phyloP scores from a whole-genome alignment of 805 yeast species.

The Candida mattraensis region DNA sequence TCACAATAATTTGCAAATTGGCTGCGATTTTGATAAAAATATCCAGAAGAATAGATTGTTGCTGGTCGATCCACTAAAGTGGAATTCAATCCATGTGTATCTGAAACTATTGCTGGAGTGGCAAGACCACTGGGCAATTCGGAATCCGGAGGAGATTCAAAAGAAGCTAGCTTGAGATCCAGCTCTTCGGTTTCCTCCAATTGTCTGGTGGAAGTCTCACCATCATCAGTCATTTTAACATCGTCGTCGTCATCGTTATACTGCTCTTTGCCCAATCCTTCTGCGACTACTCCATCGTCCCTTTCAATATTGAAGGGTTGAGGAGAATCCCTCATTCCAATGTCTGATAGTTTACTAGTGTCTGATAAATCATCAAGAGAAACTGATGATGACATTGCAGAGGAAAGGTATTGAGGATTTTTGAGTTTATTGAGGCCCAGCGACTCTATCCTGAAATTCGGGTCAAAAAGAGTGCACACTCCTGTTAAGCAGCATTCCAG shows the following conservation, averaged over 20 bases:
- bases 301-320: slow-evolving; percentile 1
- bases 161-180: not conserved
- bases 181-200: too few species aligned
- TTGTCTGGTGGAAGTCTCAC: too few species aligned
- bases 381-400: slow-evolving; percentile 22
- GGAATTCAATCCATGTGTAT: slow-evolving; percentile 44
- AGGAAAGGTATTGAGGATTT: slow-evolving; percentile 1
- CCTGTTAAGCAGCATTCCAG: slow-evolving; percentile 54
- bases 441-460: slow-evolving; percentile 42
- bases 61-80: slow-evolving; percentile 34
- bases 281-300: slow-evolving; percentile 1
- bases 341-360: slow-evolving; percentile 1
- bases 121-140: slow-evolving; percentile 31
- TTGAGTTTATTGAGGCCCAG: slow-evolving; percentile 28
- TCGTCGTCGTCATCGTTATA: slow-evolving; percentile 6
- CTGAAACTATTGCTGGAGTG: slow-evolving; percentile 34
- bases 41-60: slow-evolving; percentile 30
- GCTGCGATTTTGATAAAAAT: slow-evolving; percentile 26
- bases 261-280: not conserved
- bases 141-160: slow-evolving; percentile 27
- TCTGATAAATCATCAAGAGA: slow-evolving; percentile 14
- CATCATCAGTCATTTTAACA: slow-evolving; percentile 2
- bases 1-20: slow-evolving; percentile 29
- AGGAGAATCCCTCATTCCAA: slow-evolving; percentile 1
- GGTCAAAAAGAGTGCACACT: slow-evolving; percentile 68